phyloP scores from a whole-genome alignment of 768 basidiomycete species.

The Strobilomyces dryophilus region DNA sequence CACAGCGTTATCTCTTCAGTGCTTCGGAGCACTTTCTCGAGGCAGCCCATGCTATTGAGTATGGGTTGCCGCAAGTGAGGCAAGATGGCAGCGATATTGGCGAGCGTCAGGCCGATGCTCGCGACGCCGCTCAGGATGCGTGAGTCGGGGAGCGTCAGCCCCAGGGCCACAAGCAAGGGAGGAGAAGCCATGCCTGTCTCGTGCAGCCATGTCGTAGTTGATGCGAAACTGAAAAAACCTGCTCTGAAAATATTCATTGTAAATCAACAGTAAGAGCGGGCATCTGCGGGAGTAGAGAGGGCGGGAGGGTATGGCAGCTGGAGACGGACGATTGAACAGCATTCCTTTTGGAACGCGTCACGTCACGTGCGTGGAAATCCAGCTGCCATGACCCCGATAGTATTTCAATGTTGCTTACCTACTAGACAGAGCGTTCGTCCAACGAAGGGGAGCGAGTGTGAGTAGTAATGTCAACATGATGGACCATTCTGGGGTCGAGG shows the following conservation, averaged over 20 bases:
- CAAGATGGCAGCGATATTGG: conserved; percentile 21
- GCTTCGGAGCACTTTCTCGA: neutral
- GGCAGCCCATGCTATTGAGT: conserved; percentile 8
- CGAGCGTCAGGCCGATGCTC: conserved; percentile 24
- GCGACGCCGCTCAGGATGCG: conserved; percentile 24
- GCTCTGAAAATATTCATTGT: conserved; percentile 24
- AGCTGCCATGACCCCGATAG: neutral
- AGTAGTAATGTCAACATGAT: no score
- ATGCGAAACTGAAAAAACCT: conserved; percentile 25
- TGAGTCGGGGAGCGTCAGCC: conserved; percentile 25
- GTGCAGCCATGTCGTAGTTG: conserved; percentile 20
- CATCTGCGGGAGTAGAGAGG: conserved; percentile 1
- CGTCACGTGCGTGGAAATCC: conserved; percentile 24
- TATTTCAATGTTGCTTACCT: neutral
- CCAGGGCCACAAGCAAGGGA: conserved; percentile 20
- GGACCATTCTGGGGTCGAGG: no score
- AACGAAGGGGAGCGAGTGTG: no score
- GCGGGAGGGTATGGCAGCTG: neutral
- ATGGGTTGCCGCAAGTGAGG: conserved; percentile 22
- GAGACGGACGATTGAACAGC: neutral
- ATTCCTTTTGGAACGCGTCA: conserved; percentile 5
- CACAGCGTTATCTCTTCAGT: neutral
- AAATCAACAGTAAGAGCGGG: neutral
- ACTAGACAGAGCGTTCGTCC: no score
- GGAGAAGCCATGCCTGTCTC: conserved; percentile 22